Base-by-base conservation (phyloP, 371 early-diverging fungal species). In the Syncephalastrum racemosum region DNA sequence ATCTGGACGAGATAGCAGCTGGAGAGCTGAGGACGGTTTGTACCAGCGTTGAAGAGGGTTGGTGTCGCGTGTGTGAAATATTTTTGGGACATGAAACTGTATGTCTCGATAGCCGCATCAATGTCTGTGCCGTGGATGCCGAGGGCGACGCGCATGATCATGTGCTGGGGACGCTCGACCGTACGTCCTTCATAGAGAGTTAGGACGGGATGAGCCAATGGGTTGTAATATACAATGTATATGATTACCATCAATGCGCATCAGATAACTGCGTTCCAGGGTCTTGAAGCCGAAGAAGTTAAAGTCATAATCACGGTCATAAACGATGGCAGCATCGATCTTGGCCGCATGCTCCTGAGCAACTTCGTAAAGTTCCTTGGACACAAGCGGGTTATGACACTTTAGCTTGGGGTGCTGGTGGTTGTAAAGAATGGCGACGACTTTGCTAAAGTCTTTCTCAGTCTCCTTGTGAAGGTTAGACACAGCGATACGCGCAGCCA, bases 281-380 rank as follows among this genome's bases (percentile, higher is more conserved):
- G 97, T 96, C 80, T 94, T 94, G 83, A 96, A 91, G 16, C 96
- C 97, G 85, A 97, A 98, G 79, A 86, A 98, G 76, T 91, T 92
- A 79, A 95, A 93, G 59, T 84, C 83, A 75, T 88, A 95, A 74
- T 98, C 98, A 60, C 96, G 89, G 58, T 93, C 89, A 67, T 96
- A 94, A 67, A 90, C 90, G 60, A 98, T 90, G 56, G 93, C 91
- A n/a, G 84, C 78, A 75, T 98, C 87, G 45, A 96, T 77, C 20
- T 68, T 70, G 23, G 93, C 94, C 20, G 82, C 82, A 72, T 97
- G 69, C 42, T 76, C 73, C 69, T 72, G 59, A 47, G 94, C 77
- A 27, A 83, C 43, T 1, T 83, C 63, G 61, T 88, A 84, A 6
- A 88, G 81, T 42, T 80, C 67, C 18, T 90, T 75, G 1, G 91